Base-by-base conservation (phyloP, 805 yeast species). In the Wickerhamiella spandovensis region DNA sequence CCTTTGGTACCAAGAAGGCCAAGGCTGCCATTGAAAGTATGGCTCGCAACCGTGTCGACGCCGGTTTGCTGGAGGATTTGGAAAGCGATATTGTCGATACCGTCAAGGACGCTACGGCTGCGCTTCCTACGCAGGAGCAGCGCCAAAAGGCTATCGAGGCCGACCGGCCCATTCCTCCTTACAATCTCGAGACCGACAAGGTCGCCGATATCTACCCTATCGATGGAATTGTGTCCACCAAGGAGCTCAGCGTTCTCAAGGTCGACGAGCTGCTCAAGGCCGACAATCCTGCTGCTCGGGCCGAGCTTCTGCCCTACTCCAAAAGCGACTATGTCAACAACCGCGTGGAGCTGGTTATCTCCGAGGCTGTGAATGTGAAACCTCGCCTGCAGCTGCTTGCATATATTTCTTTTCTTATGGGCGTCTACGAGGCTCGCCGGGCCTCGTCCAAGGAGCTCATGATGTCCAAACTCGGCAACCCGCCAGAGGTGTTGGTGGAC, bases 1-100 rank as follows among this genome's bases (percentile, higher is more conserved):
- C 92, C 2, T 92, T 92, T 60, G 98, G 98, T 74, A 90, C 98
- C 51, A 89, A 85, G 70, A 89, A 81, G 70, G 97, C 97, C 54
- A 90, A 87, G 71, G 83, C 86, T 59, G 95, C 95, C 35, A 84
- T 92, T 61, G 70, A 77, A 48, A 90, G 82, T 63, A 67, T 79
- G 60, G 92, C 82, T 61, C 79, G 83, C 65, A 92, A 92, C 68
- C 75, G 84, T 59, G 81, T 92, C 61, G 97, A 92, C 64, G 76
- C 95, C 1, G 94, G 79, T 48, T 77, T 80, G 65, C 75, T 92
- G 57, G 83, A 76, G 50, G 82, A 75, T 53, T 71, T 80, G 48
- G 92, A 90, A 63, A 65, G 78, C 53, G 92, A 85, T 58, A 89
- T 90, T 59, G 79, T 88, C 49, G 95, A 85, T 58, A 74, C 81